Base-by-base conservation (phyloP, 768 basidiomycete species). In the Naganishia randhawae region DNA sequence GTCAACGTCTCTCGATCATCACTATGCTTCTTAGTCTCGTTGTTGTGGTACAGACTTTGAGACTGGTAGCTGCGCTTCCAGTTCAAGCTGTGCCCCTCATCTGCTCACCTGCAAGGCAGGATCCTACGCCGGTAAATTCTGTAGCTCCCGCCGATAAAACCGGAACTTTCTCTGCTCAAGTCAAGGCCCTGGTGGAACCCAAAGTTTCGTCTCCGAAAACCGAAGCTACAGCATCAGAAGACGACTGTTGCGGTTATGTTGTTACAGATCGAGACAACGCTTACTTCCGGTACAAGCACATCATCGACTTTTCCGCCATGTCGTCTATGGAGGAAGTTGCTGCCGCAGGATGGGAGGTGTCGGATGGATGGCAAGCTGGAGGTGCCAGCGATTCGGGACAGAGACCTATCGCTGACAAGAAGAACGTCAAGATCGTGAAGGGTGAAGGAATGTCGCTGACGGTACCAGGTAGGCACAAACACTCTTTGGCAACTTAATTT, bases 221-320 rank as follows among this genome's bases (percentile, higher is more conserved):
- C 11, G 3, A 48, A 48, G 25, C 45, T 11, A 17, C 45, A 48
- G 19, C n/a, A n/a, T 22, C 45, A 4, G 45, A 48, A n/a, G 54
- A 17, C 8, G 33, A 22, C n/a, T 55, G 54, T 33, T 55, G 54
- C 33, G 54, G 54, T 9, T 55, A 55, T 22, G 25, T 37, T 16
- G 14, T 55, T 14, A 55, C 54, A 11, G 33, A 55, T 37, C 31
- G 54, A 22, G 14, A 55, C 54, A 55, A 55, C 22, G 54, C 54
- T 3, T 55, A 33, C 54, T 55, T 33, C 37, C 54, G 33, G 5
- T 17, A 52, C 51, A 33, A 16, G 29, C 16, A 16, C 13, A 17
- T 9, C 32, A 8, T 33, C 6, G 51, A 52, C 29, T 52, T 52
- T 52, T 17, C 19, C 51, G 27, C 51, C 29, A 52, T 52, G 51